phyloP scores from a whole-genome alignment of 805 yeast genomes.

The Zygoascus biomembranicola region DNA sequence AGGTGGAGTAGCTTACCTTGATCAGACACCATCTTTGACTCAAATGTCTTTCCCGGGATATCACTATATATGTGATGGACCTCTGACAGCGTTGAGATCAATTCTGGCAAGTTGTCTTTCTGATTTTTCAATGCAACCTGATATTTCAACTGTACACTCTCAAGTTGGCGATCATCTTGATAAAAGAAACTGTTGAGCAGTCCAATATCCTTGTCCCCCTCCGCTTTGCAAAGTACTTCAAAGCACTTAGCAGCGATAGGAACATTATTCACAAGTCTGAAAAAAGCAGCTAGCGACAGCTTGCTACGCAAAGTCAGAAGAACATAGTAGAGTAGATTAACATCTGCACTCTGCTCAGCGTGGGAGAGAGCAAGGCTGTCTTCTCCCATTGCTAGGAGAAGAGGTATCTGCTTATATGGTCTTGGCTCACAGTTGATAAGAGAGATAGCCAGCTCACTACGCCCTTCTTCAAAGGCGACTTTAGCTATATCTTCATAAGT shows the following conservation, averaged over 20 bases:
- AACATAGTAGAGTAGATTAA: constrained; percentile 52
- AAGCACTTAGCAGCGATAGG: constrained; percentile 36
- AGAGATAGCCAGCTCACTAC: constrained; percentile 56
- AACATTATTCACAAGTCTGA: constrained; percentile 49
- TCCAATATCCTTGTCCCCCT: constrained; percentile 25
- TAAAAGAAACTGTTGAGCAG: constrained; percentile 47
- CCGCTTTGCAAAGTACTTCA: constrained; percentile 26
- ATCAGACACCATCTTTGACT: constrained; percentile 36
- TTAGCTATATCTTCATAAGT: constrained; percentile 53
- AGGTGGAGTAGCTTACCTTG: constrained; percentile 35
- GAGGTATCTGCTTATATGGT: constrained; percentile 50
- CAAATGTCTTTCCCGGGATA: constrained; percentile 29
- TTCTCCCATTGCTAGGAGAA: constrained; percentile 65
- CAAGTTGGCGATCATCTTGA: constrained; percentile 53
- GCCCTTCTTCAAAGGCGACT: constrained; percentile 74
- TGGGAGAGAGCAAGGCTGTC: constrained; percentile 59
- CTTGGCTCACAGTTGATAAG: constrained; percentile 62
- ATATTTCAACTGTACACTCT: constrained; percentile 37
- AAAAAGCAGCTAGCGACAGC: constrained; percentile 58
- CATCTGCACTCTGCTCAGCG: constrained; percentile 52
- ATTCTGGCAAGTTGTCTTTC: background rate
- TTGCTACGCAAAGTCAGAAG: constrained; percentile 47
- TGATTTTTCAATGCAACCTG: constrained; percentile 20
- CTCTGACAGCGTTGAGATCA: constrained; percentile 21
- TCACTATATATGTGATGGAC: constrained; percentile 29